Base-by-base conservation (phyloP, 2,329 filamentous ascomycete species). In the Knufia fluminis region DNA sequence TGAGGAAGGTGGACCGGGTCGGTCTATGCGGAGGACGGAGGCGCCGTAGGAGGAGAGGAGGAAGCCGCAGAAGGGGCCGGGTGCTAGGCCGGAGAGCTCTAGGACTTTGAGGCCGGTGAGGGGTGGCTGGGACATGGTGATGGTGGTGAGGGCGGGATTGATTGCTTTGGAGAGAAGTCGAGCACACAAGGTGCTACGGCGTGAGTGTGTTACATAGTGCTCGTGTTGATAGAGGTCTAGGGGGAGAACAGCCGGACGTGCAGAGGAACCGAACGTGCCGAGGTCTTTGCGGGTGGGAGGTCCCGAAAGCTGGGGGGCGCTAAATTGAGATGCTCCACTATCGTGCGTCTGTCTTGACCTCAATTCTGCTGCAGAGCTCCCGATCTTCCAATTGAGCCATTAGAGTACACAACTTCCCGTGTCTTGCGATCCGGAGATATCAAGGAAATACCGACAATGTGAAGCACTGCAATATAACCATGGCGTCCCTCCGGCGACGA, bases 11-110 rank as follows among this genome's bases (percentile, higher is more conserved):
- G 24, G 31, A 20, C 35, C n/a, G 59, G 72, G 68, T 61, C 74
- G 84, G 72, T 97, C 91, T 66, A 97, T 75, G 60, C 91, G 88
- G 14, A 97, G 77, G 60, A 96, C 86, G 4, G 80, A 80, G 48
- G 91, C 91, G 61, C 91, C 91, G 57, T 88, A 87, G 68, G 96
- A 90, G 59, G 90, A 83, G 54, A 96, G 82, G 45, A 95, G 79
- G 62, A 96, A 79, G 60, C 89, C 89, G 44, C 88, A 85, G 65
- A 92, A 96, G 38, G 90, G 90, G 80, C 79, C 79, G 57, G 82
- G 82, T 14, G 82, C 82, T 19, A 85, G 68, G 23, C 80, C 80
- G 20, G 78, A 80, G 57, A 85, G 77, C 62, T 85, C 81, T 33
- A 85, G 71, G 26, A 83, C 80, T n/a, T 75, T 72, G 49, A 82